Evolutionary conservation across 164 flowering plant species (phyloP).

Genomic region (Vitis vinifera): ASM3070453v1 NC_081819.1:17158501-17159000

Average conservation of each 20-base stretch:
- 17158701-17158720: constrained; percentile 24
- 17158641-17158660: constrained; percentile 67
- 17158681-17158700: background rate
- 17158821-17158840: constrained; percentile 47
- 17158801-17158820: constrained; percentile 67
- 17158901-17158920: background rate
- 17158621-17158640: constrained; percentile 61
- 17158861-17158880: constrained; percentile 10
- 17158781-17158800: constrained; percentile 68
- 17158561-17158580: constrained; percentile 75
- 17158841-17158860: constrained; percentile 64
- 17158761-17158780: constrained; percentile 56
- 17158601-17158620: constrained; percentile 52
- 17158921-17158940: background rate
- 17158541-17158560: background rate
- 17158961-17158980: constrained; percentile 63
- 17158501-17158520: background rate
- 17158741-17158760: constrained; percentile 60
- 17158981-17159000: constrained; percentile 86
- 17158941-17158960: constrained; percentile 55
- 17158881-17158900: background rate
- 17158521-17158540: background rate
- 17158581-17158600: constrained; percentile 65
- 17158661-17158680: constrained; percentile 38
- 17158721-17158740: constrained; percentile 67